Conservation (phyloP, 2,329 filamentous ascomycete genomes). For the Fusarium succisae region DNA sequence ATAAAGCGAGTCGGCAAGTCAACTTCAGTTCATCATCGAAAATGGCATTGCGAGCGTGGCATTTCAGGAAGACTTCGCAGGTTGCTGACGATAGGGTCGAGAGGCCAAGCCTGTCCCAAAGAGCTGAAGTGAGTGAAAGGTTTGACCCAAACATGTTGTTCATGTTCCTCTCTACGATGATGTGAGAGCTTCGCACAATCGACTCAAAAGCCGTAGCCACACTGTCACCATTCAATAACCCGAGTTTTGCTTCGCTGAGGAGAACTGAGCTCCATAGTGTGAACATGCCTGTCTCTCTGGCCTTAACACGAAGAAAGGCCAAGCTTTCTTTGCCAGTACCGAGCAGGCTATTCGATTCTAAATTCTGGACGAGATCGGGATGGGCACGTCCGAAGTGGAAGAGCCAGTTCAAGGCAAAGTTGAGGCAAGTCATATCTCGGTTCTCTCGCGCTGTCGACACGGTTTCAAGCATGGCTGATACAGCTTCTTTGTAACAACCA, state of each 20-base stretch:
- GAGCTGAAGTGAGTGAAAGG: slow-evolving; percentile 74
- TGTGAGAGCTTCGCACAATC: slow-evolving; percentile 82
- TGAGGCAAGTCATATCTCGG: slow-evolving; percentile 89
- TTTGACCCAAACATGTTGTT: slow-evolving; percentile 77
- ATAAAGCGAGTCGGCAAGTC: slow-evolving; percentile 72
- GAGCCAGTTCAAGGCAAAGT: slow-evolving; percentile 95
- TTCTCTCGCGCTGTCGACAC: slow-evolving; percentile 95
- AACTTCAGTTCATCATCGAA: slow-evolving; percentile 84
- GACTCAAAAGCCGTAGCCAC: slow-evolving; percentile 74
- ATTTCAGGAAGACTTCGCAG: slow-evolving; percentile 79
- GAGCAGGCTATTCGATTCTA: slow-evolving; percentile 77
- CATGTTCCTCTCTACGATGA: slow-evolving; percentile 81
- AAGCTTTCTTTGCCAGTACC: slow-evolving; percentile 84
- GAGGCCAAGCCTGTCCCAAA: slow-evolving; percentile 80
- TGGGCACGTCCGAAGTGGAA: slow-evolving; percentile 93
- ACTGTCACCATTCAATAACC: slow-evolving; percentile 76
- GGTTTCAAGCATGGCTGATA: slow-evolving; percentile 94
- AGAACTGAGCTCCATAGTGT: slow-evolving; percentile 83
- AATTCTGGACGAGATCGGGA: slow-evolving; percentile 75
- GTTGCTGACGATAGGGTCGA: slow-evolving; percentile 64
- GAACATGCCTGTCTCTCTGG: slow-evolving; percentile 88
- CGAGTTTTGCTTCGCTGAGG: slow-evolving; percentile 85
- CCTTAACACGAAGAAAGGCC: slow-evolving; percentile 83
- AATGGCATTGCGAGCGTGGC: slow-evolving; percentile 66
- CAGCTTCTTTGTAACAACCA: slow-evolving; percentile 86